Conservation (phyloP, 208 protist genomes). For the Trypanosoma grayi region DNA sequence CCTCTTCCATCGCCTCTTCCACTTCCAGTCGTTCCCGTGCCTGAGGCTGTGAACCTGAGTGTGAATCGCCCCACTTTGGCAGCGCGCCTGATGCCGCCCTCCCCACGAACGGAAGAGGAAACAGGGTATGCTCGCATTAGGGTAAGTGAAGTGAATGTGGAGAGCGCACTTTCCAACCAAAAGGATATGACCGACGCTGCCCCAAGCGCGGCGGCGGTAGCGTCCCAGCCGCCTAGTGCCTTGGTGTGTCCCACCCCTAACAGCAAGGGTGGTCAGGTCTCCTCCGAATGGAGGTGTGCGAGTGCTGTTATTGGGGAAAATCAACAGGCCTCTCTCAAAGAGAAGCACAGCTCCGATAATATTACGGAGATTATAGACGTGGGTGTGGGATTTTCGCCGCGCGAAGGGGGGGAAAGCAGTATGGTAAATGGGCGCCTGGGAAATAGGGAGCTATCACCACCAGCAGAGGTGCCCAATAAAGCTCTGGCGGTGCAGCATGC, state of each 20-base stretch:
- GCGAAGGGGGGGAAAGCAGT: neutral
- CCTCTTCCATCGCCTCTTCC: neutral
- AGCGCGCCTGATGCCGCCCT: neutral
- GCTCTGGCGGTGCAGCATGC: neutral
- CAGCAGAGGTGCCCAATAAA: neutral
- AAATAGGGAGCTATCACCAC: neutral
- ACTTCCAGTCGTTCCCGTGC: conserved; percentile 1
- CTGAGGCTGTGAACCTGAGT: conserved; percentile 4
- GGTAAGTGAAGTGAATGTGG: conserved; percentile 8
- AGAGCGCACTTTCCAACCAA: neutral
- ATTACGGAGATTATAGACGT: conserved; percentile 4
- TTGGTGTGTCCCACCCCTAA: no score
- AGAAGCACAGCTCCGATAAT: neutral
- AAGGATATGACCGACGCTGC: neutral
- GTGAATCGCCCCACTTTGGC: neutral
- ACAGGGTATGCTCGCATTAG: neutral
- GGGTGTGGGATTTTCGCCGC: conserved; percentile 5
- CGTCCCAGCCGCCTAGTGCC: neutral
- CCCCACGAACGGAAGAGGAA: neutral
- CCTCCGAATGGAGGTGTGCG: neutral
- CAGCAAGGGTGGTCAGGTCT: neutral
- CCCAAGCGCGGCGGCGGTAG: neutral
- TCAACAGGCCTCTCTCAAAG: neutral
- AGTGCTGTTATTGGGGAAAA: neutral
- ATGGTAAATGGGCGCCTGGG: neutral